These are phyloP conservation scores for Pestalotiopsis sp. DNA, from an alignment of 2,329 filamentous ascomycete species.

Conservation along the genomic window DNA sequence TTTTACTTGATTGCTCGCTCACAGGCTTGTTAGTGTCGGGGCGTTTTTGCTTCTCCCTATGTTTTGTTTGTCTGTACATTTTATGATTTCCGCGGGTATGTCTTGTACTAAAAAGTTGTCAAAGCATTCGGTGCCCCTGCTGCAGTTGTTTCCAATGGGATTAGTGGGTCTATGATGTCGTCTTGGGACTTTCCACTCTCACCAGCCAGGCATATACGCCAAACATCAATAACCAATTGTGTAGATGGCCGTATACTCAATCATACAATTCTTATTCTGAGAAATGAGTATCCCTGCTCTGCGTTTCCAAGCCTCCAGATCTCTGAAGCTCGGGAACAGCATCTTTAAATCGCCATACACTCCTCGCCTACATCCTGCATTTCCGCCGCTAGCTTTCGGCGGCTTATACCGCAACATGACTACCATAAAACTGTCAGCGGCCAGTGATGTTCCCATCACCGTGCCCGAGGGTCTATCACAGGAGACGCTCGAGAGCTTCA, in stretches of 20 bases:
- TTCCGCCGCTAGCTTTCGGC: not conserved
- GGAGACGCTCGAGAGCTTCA: slow-evolving; percentile 47
- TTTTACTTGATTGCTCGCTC: not conserved
- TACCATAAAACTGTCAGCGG: slow-evolving; percentile 37
- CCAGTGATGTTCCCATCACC: slow-evolving; percentile 41
- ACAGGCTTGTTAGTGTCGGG: not conserved
- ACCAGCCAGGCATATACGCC: not conserved
- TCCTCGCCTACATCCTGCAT: not conserved
- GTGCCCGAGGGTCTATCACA: slow-evolving; percentile 46
- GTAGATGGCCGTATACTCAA: not conserved
- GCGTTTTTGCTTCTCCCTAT: not conserved
- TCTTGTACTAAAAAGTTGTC: not conserved
- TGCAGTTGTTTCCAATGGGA: not conserved
- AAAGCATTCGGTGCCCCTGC: not conserved
- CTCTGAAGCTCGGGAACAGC: not conserved
- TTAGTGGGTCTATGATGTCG: not conserved
- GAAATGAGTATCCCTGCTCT: not conserved
- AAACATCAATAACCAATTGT: too few relatives aligned
- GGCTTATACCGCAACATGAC: slow-evolving; percentile 32
- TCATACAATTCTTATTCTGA: not conserved
- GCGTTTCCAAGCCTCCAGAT: not conserved
- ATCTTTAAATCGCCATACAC: not conserved
- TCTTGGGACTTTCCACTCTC: not conserved
- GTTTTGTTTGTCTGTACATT: not conserved
- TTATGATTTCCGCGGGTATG: too few relatives aligned